Base-by-base conservation (phyloP, 2,329 filamentous ascomycete species). In the Pestalotiopsis fici region DNA sequence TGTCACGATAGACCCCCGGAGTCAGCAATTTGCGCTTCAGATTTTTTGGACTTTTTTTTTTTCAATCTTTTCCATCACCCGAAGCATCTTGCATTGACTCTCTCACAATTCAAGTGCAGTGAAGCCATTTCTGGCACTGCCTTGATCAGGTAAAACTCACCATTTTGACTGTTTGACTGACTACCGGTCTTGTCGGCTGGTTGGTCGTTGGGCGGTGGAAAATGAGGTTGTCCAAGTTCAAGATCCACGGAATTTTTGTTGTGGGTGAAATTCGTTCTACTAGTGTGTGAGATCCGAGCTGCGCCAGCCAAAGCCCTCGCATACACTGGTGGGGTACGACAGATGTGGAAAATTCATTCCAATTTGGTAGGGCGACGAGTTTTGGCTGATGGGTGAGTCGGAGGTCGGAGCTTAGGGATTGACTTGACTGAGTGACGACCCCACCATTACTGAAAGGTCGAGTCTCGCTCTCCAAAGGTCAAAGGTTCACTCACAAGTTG, bases 11-110 rank as follows among this genome's bases (percentile, higher is more conserved):
- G 84, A 84, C 86, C 87, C n/a, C 84, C 91, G 93, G 31, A 97
- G 94, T 98, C 95, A 98, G 95, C 95, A 98, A 97, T 97, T 97
- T 90, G 90, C 95, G 94, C 95, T 98, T 98, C 95, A 98, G 95
- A 72, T 74, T 78, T 75, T 80, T 78, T 50, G 18, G 18, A 21
- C 18, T 18, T n/a, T 50, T 21, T 74, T 79, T 85, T 76, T 74
- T 78, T 82, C n/a, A n/a, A 7, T 74, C 83, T 84, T 84, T 21
- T 15, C 70, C 74, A 39, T 47, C 63, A 74, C 93, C 93, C 95
- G 95, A 98, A 98, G 94, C 94, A 97, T 94, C 93, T 98, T 98
- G 95, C 94, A 89, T 87, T 86, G 93, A 96, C 92, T 92, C 91
- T 35, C 31, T 88, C 50, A 43, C 57, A 65, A 79, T 70, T 69